Base-by-base conservation (phyloP, 257 asterid genomes). In the Nicotiana benthamiana region DNA sequence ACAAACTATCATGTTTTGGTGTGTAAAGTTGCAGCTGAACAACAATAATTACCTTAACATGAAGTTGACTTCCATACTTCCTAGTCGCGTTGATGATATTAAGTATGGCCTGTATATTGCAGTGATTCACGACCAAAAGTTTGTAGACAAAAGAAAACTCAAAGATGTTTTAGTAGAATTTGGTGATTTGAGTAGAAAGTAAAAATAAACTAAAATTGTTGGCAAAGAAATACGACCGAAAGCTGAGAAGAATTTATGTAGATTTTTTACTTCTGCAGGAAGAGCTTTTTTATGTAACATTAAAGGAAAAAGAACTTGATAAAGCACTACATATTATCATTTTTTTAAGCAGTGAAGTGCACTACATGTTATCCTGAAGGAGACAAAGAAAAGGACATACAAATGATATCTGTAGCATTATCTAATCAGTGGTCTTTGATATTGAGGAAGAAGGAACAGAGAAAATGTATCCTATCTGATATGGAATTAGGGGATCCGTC, bases 401-500 rank as follows among this genome's bases (percentile, higher is more conserved):
- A 36, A 40, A 16, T 40, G 9, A 46, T 24, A 40, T 34, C 26
- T 48, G n/a, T 17, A 32, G 15, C 36, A 80, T 22, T 9, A 76
- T 36, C 88, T 82, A 92, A 86, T 90, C 95, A 80, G 83, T 81
- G 9, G 84, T 88, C 90, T 92, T 94, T 3, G 88, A 84, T 59
- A 53, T 74, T 10, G 93, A 83, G 52, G 90, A 67, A 2, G 94
- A 89, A n/a, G 98, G 82, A 62, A 91, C 92, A 17, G 91, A 82
- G 86, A 87, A 90, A 75, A 88, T 83, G 80, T 82, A 86, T 82
- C 92, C 95, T 17, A 83, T 43, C 91, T 87, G 92, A 79, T 77
- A 87, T 3, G 97, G 84, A 51, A 87, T 77, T 26, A 87, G 87
- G 4, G 93, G 86, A 32, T 92, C 98, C 9, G 90, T 65, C 17